Conservation (phyloP, 1,284 basidiomycete genomes). For the Ustilago shanxiensis region DNA sequence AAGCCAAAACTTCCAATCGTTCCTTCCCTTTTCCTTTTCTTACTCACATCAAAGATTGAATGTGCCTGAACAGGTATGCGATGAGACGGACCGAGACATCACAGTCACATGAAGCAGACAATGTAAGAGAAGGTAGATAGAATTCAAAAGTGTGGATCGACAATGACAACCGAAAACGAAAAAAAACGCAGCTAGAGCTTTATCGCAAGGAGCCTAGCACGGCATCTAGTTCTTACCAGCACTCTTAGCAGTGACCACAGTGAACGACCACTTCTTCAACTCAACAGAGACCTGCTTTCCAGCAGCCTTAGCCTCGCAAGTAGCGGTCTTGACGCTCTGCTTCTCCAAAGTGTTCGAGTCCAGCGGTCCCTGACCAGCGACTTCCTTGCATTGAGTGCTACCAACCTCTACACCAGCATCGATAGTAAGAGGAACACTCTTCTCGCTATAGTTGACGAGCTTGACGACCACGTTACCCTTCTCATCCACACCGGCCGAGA, state of each 20-base stretch:
- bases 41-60: too few relatives aligned
- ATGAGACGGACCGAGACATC: too few relatives aligned
- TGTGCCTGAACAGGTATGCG: too few relatives aligned
- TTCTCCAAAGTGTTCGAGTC: constrained; percentile 47
- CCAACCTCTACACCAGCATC: constrained; percentile 1
- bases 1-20: not conserved
- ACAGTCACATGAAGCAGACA: too few relatives aligned
- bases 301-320: constrained; percentile 11
- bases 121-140: too few relatives aligned
- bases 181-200: not conserved
- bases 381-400: constrained; percentile 10
- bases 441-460: constrained; percentile 51
- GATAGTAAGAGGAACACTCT: constrained; percentile 17
- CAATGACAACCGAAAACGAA: not conserved
- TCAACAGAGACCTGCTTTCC: constrained; percentile 1
- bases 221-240: not conserved
- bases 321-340: constrained; percentile 23
- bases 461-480: constrained; percentile 38
- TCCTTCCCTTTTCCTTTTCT: too few relatives aligned
- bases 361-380: constrained; percentile 37
- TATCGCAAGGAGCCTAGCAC: not conserved
- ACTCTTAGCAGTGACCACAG: constrained; percentile 22
- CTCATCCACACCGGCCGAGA: constrained; percentile 35
- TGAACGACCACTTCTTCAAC: constrained; percentile 44
- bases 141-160: not conserved